Evolutionary conservation across 352 stramenopile species (phyloP).

Genomic region (Pythium aquatile): DNA sequence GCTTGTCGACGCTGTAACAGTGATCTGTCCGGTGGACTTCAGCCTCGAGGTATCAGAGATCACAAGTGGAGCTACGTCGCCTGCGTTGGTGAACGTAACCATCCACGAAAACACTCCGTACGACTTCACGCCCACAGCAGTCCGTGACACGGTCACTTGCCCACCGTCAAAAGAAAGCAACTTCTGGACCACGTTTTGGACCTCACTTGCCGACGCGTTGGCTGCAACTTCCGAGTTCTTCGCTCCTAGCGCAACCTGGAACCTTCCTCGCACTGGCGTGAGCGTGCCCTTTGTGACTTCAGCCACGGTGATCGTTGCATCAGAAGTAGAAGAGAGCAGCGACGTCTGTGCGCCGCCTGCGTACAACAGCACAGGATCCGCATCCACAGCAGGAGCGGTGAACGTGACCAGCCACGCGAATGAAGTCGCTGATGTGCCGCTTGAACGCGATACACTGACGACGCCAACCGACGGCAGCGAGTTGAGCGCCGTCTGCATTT

Average conservation of each 20-base stretch:
- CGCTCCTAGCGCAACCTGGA: not conserved
- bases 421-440: not conserved
- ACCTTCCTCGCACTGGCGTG: not conserved
- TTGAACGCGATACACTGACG: not conserved
- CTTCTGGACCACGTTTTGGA: not conserved
- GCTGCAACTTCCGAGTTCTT: not conserved
- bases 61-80: not conserved
- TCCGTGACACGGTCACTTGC: not conserved
- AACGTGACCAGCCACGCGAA: not conserved
- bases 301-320: not conserved
- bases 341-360: not conserved
- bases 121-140: not conserved
- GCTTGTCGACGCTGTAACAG: not conserved
- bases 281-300: not conserved
- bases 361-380: not conserved
- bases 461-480: conserved; percentile 25
- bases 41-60: not conserved
- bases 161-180: not conserved
- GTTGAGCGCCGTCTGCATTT: conserved; percentile 33
- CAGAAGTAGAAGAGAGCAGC: not conserved
- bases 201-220: not conserved
- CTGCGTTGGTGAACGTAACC: not conserved
- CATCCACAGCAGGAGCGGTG: not conserved
- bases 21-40: not conserved
- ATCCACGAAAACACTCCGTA: not conserved